Base-by-base conservation (phyloP, 208 protist species). In the Acanthamoeba culbertsoni region DNA sequence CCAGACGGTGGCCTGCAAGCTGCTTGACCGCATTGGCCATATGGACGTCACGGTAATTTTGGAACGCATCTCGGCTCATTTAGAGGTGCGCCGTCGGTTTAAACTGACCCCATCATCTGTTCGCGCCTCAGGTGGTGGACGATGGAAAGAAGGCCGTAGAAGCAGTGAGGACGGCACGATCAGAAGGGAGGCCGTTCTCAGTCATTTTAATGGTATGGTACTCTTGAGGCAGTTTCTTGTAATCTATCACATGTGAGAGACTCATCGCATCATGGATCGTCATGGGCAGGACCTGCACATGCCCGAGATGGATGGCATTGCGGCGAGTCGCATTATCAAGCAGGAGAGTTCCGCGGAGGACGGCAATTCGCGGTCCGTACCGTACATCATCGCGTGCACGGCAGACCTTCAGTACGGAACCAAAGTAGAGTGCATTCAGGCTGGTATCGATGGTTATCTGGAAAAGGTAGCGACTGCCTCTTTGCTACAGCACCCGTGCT, bases 371-470 rank as follows among this genome's bases (percentile, higher is more conserved):
- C 7, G n/a, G 12, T 31, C 7, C 6, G 5, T 31, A 0, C 59
- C 59, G n/a, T 89, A 65, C 79, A 89, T 89, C 33, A 63, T 89
- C 35, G 79, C 79, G 3, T 89, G 79, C 79, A 89, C 79, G 7
- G 79, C 79, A 37, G 51, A 89, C 79, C 79, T 89, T 2, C 79
- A 89, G 79, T 48, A 63, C 53, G 53, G 46, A 2, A 45, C 40
- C 12, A 57, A 33, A 0, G n/a, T 37, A 46, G 51, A 63, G 46
- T 89, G 79, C 33, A 2, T 2, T 23, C 45, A 89, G 5, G 79
- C 46, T 12, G 79, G 79, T 46, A 89, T 89, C 6, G 40, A 89
- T 46, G 18, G 26, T 46, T 89, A 89, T 23, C 45, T 82, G 26
- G n/a, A 20, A n/a, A 82, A 82, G 71, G 57, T 65, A 33, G 18